Evolutionary conservation across 2,329 filamentous ascomycete species (phyloP).

Genomic region (Amauroascus niger): DNA sequence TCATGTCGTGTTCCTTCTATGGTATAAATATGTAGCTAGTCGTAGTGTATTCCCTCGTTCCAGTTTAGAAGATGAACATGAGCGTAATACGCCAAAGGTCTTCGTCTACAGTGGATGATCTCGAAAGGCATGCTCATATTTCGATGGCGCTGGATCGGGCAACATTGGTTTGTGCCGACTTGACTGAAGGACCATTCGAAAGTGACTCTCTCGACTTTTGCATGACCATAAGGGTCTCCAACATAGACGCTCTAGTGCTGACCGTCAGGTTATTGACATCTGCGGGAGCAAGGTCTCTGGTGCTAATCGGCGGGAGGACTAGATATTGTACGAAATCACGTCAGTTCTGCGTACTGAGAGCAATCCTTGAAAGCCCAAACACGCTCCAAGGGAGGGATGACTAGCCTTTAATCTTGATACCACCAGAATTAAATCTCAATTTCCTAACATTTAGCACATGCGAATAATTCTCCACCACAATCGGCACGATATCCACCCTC

Average conservation of each 20-base stretch:
- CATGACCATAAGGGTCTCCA: conserved; percentile 46
- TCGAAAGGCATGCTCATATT: background rate
- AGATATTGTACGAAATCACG: background rate
- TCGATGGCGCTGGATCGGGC: conserved; percentile 1
- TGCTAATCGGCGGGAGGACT: conserved; percentile 76
- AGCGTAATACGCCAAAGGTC: background rate
- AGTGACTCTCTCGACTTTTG: conserved; percentile 18
- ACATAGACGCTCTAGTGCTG: conserved; percentile 64
- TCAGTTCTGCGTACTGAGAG: background rate
- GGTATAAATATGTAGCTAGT: background rate
- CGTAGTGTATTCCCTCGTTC: background rate
- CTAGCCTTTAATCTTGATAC: conserved; percentile 65
- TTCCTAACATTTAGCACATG: conserved; percentile 58
- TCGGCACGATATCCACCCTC: conserved; percentile 81
- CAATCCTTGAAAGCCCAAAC: background rate
- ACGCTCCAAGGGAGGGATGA: conserved; percentile 7
- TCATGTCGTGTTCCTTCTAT: background rate
- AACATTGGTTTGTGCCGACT: background rate
- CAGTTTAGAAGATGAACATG: background rate
- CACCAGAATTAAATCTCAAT: conserved; percentile 56
- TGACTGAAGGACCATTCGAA: background rate
- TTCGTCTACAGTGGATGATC: background rate
- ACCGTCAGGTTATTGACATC: conserved; percentile 68
- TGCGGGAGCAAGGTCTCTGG: conserved; percentile 58
- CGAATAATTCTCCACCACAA: conserved; percentile 71